Base-by-base conservation (phyloP, 768 basidiomycete species). In the Rhodocollybia butyracea region DNA sequence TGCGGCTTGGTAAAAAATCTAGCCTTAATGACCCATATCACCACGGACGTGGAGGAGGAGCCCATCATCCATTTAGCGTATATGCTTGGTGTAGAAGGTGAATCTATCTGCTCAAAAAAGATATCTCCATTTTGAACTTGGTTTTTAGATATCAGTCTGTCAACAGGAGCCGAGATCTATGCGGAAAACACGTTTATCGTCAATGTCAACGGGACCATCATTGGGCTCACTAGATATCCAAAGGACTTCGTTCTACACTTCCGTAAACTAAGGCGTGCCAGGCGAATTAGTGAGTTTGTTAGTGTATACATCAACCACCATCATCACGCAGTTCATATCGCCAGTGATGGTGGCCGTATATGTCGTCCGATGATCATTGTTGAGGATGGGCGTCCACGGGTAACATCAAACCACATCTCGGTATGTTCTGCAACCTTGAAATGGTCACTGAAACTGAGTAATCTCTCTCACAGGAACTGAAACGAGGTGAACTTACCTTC, bases 1-100 rank as follows among this genome's bases (percentile, higher is more conserved):
- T 99, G 97, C 66, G 97, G 97, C 24, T 75, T 99, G 56, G 97
- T 99, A 43, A 99, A 99, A 77, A 99, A 99, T 72, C 74, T 99
- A 59, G 97, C 97, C 3, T 77, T 99, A 15, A 99, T 99, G 97
- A 98, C 97, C 3, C 96, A 99, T 71, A 98, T 99, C 68, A 99
- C 97, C 8, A 98, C 97, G 39, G 97, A 98, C 69, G 96, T 94
- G 29, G 94, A 96, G 58, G 97, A 99, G 69, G 91, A 87, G 57
- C 95, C 96, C 1, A 90, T 99, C 53, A 84, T 92, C 60, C 83
- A 87, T 56, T 75, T 98, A 31, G 86, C 91, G 4, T 95, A 88
- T 70, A 87, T 97, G 85, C 83, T 98, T n/a, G 97, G 97, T 27
- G 91, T 98, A 17, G 95, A 99, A 83, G 94, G 94, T 89, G 56